Percentiles rank a stretch among this genome's conserved stretches.
phyloP scores from a whole-genome alignment of 208 protist species.

The Trichomonas tenax region DNA sequence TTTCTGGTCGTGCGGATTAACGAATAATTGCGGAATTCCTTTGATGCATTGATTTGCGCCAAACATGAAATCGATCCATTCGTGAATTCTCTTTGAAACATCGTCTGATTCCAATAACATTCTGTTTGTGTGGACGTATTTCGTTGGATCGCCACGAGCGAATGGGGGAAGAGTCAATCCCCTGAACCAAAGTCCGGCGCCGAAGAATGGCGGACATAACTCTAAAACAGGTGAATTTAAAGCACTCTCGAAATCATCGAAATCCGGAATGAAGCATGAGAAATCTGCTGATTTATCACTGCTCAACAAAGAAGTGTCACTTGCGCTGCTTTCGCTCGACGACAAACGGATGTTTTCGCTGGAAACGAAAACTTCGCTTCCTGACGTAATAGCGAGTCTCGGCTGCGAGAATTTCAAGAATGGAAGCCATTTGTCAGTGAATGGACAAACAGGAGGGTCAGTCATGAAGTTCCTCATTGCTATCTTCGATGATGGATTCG shows the following conservation, averaged over 20 bases:
- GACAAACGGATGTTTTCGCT: not conserved
- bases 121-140: not conserved
- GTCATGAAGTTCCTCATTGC: not conserved
- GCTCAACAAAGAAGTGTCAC: not conserved
- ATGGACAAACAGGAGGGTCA: not conserved
- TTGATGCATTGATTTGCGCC: not conserved
- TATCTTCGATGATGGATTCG: not conserved
- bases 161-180: not conserved
- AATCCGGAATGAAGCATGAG: not conserved
- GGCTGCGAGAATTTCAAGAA: not conserved
- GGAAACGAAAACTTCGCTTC: not conserved
- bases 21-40: not conserved
- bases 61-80: conserved; percentile 32
- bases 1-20: not conserved
- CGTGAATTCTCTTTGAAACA: conserved; percentile 44
- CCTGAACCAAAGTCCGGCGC: not conserved
- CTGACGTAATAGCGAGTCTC: not conserved
- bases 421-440: not conserved
- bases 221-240: not conserved
- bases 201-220: not conserved
- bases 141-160: not conserved
- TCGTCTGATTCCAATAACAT: conserved; percentile 60
- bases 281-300: not conserved
- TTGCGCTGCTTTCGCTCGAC: not conserved
- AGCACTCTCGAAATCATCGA: not conserved